phyloP scores from a whole-genome alignment of 2,329 filamentous ascomycete genomes.

The Fusarium begoniae region DNA sequence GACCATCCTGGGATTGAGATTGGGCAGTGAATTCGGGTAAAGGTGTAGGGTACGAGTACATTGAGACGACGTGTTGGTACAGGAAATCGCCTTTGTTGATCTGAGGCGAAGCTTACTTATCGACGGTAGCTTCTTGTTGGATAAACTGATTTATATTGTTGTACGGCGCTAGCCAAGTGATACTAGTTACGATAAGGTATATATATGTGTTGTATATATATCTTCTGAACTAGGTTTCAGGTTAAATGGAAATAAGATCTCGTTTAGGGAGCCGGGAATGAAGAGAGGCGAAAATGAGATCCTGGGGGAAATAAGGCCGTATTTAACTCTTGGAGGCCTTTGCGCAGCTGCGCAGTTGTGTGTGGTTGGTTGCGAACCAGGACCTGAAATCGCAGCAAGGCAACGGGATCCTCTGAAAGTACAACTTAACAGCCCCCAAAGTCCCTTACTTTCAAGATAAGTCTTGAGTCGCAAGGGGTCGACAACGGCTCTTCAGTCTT shows the following conservation, averaged over 20 bases:
- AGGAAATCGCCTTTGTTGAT: slow-evolving; percentile 3
- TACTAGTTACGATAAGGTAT: not conserved
- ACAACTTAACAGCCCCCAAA: slow-evolving; percentile 3
- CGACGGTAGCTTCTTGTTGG: not conserved
- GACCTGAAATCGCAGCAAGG: slow-evolving; percentile 12
- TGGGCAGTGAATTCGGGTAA: slow-evolving; percentile 3
- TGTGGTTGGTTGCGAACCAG: slow-evolving; percentile 19
- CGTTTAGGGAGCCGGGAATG: slow-evolving; percentile 1
- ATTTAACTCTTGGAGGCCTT: slow-evolving; percentile 15
- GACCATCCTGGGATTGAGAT: not conserved
- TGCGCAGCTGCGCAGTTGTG: slow-evolving; percentile 9
- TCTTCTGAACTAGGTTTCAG: not conserved
- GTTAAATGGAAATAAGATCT: not conserved
- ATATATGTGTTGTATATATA: not conserved
- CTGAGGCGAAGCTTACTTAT: slow-evolving; percentile 12
- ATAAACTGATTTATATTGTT: not conserved
- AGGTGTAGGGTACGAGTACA: slow-evolving; percentile 12
- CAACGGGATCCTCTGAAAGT: slow-evolving; percentile 14
- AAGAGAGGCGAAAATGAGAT: not conserved
- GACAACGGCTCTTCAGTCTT: not conserved
- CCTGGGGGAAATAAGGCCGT: not conserved
- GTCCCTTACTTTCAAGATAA: slow-evolving; percentile 1
- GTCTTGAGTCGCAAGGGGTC: not conserved
- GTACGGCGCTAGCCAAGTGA: not conserved
- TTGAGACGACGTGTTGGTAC: slow-evolving; percentile 11